Evolutionary conservation across 2,329 filamentous ascomycete species (phyloP).

Genomic region (Trichophyton verrucosum): DNA sequence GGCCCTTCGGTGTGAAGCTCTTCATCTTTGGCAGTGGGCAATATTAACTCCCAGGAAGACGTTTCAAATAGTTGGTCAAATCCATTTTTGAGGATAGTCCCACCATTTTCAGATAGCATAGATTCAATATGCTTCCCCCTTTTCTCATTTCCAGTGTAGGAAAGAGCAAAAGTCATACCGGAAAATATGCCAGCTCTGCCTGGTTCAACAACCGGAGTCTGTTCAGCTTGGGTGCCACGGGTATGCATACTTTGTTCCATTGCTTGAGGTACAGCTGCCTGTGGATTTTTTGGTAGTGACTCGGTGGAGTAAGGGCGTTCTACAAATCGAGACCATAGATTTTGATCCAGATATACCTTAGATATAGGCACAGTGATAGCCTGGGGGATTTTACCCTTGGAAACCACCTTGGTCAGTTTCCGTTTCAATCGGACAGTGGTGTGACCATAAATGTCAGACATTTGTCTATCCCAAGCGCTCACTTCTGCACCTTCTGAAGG

Average conservation of each 20-base stretch:
- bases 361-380: slow-evolving; percentile 33
- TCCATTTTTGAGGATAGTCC: slow-evolving; percentile 56
- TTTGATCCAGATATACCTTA: slow-evolving; percentile 35
- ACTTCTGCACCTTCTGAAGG: slow-evolving; percentile 15
- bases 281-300: slow-evolving; percentile 11
- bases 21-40: slow-evolving; percentile 6
- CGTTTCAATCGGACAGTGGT: slow-evolving; percentile 29
- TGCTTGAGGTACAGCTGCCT: slow-evolving; percentile 25
- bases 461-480: slow-evolving; percentile 12
- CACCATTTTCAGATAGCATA: slow-evolving; percentile 59
- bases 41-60: slow-evolving; percentile 8
- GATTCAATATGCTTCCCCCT: slow-evolving; percentile 47
- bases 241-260: slow-evolving; percentile 17
- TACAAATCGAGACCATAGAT: slow-evolving; percentile 35
- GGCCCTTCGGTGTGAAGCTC: background rate
- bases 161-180: slow-evolving; percentile 79
- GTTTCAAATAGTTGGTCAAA: slow-evolving; percentile 69
- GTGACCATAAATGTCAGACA: slow-evolving; percentile 35
- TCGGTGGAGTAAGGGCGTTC: slow-evolving; percentile 27
- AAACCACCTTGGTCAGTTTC: slow-evolving; percentile 33
- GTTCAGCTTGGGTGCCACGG: slow-evolving; percentile 24
- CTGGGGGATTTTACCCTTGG: slow-evolving; percentile 18
- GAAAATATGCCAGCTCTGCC: slow-evolving; percentile 46
- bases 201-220: slow-evolving; percentile 31
- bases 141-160: slow-evolving; percentile 48